phyloP scores from a whole-genome alignment of 371 early-diverging fungal species.

The Rhizopus sp. region DNA sequence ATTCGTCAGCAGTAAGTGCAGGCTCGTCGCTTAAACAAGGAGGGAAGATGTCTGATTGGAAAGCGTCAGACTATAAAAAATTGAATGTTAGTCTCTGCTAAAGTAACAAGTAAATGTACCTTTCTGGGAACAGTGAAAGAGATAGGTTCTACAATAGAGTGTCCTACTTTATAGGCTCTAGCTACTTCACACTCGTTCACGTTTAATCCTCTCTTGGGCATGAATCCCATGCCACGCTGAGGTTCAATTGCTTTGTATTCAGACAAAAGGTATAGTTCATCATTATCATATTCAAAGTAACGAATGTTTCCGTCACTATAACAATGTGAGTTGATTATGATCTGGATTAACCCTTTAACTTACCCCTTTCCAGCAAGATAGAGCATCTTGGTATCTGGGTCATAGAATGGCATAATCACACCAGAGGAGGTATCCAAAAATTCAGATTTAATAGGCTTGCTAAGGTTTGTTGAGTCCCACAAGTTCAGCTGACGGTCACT shows the following conservation, averaged over 20 bases:
- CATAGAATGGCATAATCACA: conserved; percentile 95
- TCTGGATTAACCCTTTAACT: conserved; percentile 3
- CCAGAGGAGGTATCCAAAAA: conserved; percentile 94
- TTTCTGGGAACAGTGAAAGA: conserved; percentile 97
- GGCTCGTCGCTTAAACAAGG: conserved; percentile 82
- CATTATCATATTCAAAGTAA: conserved; percentile 94
- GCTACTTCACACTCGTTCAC: conserved; percentile 90
- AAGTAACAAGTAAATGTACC: conserved; percentile 43
- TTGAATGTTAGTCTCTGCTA: background rate
- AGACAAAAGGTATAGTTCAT: conserved; percentile 76
- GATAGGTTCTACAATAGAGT: conserved; percentile 90
- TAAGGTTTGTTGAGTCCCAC: conserved; percentile 82
- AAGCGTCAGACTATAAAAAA: conserved; percentile 81
- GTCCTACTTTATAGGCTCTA: conserved; percentile 89
- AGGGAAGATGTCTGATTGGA: conserved; percentile 96
- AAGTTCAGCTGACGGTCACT: conserved; percentile 91
- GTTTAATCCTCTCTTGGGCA: conserved; percentile 92
- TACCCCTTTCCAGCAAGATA: conserved; percentile 95
- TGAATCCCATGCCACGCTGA: conserved; percentile 91
- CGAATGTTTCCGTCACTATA: conserved; percentile 96
- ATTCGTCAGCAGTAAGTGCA: conserved; percentile 87
- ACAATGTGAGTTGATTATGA: background rate
- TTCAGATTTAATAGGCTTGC: conserved; percentile 77
- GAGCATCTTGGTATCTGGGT: conserved; percentile 85
- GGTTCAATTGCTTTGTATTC: conserved; percentile 91